phyloP scores from a whole-genome alignment of 192 early-diverging fungal genomes.

The Coemansia sp. region DNA sequence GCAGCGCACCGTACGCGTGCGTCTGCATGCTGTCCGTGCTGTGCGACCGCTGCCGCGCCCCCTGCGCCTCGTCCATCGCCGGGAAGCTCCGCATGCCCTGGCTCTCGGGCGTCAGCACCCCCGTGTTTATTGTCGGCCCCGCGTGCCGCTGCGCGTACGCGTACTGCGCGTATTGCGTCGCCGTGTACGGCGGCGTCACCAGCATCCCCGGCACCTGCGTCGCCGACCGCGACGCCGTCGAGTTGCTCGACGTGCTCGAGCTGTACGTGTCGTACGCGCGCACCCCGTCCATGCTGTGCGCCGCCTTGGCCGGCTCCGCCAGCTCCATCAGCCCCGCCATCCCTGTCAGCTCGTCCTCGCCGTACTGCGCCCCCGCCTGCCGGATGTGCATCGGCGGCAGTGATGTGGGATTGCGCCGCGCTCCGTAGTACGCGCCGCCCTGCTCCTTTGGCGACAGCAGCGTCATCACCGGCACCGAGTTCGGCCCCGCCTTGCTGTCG shows the following conservation, averaged over 20 bases:
- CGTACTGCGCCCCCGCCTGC: constrained; percentile 14
- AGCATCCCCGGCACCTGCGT: constrained; percentile 1
- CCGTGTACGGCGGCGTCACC: constrained; percentile 3
- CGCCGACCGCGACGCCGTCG: constrained; percentile 26
- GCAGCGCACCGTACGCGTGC: constrained; percentile 12
- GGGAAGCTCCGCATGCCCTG: constrained; percentile 44
- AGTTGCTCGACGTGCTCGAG: constrained; percentile 40
- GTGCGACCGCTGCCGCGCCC: constrained; percentile 37
- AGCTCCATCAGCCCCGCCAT: constrained; percentile 53
- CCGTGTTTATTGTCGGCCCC: constrained; percentile 6
- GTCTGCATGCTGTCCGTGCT: constrained; percentile 34
- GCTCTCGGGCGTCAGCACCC: constrained; percentile 31
- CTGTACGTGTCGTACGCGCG: constrained; percentile 10
- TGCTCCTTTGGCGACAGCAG: constrained; percentile 18
- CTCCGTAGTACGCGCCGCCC: background rate
- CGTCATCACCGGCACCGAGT: constrained; percentile 36
- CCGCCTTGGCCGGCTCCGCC: constrained; percentile 18
- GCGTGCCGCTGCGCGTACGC: constrained; percentile 1
- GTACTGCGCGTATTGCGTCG: constrained; percentile 5
- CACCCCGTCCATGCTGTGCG: constrained; percentile 13
- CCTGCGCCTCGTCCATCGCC: constrained; percentile 33
- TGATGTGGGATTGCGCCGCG: constrained; percentile 17
- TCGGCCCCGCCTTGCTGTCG: background rate
- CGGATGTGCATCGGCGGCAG: constrained; percentile 29
- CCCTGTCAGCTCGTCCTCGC: constrained; percentile 49